A percentile compares a stretch with the other conserved stretches of the same genome.
Evolutionary conservation across 371 early-diverging fungal species (phyloP).

Genomic region (Haplosporangium sp.): DNA sequence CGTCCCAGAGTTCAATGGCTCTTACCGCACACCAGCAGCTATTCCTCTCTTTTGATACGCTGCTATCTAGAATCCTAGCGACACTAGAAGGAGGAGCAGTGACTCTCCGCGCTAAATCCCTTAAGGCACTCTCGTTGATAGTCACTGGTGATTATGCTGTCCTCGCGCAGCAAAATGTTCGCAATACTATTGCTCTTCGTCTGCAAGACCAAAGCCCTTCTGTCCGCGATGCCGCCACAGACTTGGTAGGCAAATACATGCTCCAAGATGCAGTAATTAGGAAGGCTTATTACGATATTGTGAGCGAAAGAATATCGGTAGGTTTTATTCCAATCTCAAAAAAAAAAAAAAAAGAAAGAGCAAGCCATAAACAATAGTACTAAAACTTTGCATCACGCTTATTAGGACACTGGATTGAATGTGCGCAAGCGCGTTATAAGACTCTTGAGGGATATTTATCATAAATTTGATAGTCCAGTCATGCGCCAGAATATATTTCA

Average conservation of each 20-base stretch:
- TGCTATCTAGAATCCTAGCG: conserved; percentile 72
- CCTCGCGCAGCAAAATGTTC: conserved; percentile 69
- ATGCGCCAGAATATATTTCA: conserved; percentile 79
- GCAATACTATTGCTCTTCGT: conserved; percentile 76
- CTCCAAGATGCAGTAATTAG: conserved; percentile 70
- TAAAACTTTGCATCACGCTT: background rate
- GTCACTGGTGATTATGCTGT: conserved; percentile 74
- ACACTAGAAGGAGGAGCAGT: conserved; percentile 77
- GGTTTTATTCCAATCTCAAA: conserved; percentile 3
- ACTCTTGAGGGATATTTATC: conserved; percentile 79
- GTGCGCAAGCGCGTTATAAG: conserved; percentile 91
- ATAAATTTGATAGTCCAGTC: conserved; percentile 58
- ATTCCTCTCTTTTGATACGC: conserved; percentile 74
- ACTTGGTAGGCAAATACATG: conserved; percentile 86
- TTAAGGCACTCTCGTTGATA: conserved; percentile 81
- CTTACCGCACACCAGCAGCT: conserved; percentile 71
- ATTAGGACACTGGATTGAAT: conserved; percentile 83
- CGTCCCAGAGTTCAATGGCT: conserved; percentile 51
- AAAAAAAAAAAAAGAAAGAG: background rate
- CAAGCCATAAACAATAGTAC: too few relatives aligned
- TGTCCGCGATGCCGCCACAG: conserved; percentile 93
- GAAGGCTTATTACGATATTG: conserved; percentile 76
- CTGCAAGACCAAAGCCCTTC: conserved; percentile 86
- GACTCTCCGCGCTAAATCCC: conserved; percentile 77
- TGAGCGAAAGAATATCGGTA: conserved; percentile 81